Percentiles rank a stretch among this genome's conserved stretches.
These are phyloP conservation scores for Pestalotiopsis sp. DNA, from an alignment of 2,329 filamentous ascomycete genomes.

Conservation along the genomic window DNA sequence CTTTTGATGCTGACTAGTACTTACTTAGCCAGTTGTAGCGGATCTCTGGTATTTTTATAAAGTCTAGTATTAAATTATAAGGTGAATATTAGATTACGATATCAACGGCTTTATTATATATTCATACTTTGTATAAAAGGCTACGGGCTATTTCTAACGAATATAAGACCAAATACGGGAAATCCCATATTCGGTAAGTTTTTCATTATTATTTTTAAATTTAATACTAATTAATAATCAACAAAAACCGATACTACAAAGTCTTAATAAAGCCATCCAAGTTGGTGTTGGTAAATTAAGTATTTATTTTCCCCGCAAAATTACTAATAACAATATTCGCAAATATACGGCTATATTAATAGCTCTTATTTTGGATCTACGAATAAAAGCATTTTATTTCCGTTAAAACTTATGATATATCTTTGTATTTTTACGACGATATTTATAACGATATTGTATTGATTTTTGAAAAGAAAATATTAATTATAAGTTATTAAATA, in stretches of 20 bases:
- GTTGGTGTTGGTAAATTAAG: neutral
- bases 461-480: neutral
- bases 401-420: accelerated
- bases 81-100: neutral
- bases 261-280: neutral
- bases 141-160: neutral
- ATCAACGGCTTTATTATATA: neutral
- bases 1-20: neutral
- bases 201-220: neutral
- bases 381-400: neutral
- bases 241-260: neutral
- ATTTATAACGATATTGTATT: neutral
- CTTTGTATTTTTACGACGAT: neutral
- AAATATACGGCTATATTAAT: neutral
- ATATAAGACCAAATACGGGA: neutral
- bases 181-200: neutral
- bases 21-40: neutral
- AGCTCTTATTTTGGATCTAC: neutral
- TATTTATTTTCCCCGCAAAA: neutral
- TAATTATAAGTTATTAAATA: too few species aligned
- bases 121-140: neutral
- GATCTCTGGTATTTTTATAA: neutral
- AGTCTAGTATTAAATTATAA: neutral
- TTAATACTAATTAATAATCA: conserved; percentile 2
- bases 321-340: neutral